Conservation (phyloP, 345 rosid genomes). For the Gossypium bickii region DNA sequence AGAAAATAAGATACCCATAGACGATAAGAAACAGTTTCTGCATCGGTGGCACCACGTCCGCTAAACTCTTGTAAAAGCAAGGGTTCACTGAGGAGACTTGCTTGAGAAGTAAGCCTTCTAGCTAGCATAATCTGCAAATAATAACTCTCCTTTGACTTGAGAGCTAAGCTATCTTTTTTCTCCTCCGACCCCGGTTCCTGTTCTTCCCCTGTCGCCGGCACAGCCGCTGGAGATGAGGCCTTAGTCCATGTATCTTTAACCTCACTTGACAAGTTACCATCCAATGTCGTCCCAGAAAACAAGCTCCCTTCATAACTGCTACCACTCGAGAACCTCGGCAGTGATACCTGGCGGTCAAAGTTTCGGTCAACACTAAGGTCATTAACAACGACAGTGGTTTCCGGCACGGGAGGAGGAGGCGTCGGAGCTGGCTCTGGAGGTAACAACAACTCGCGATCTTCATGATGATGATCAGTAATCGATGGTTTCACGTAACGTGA, state of each 20-base stretch:
- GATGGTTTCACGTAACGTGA: conserved; percentile 37
- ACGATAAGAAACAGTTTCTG: conserved; percentile 69
- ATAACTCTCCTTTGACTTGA: conserved; percentile 52
- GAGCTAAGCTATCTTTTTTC: conserved; percentile 33
- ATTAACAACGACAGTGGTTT: conserved; percentile 13
- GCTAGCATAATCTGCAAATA: conserved; percentile 75
- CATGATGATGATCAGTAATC: conserved; percentile 28
- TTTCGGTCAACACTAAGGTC: conserved; percentile 44
- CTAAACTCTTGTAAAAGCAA: conserved; percentile 28
- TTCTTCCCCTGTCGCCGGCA: conserved; percentile 29
- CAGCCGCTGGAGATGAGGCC: conserved; percentile 27
- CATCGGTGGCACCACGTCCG: conserved; percentile 29
- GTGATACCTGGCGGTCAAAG: conserved; percentile 67
- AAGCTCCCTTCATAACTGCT: conserved; percentile 83
- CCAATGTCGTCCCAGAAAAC: conserved; percentile 74
- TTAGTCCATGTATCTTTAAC: conserved; percentile 38
- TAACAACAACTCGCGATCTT: conserved; percentile 47
- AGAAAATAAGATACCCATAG: conserved; percentile 56
- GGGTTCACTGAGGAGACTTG: conserved; percentile 49
- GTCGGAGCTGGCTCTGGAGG: conserved; percentile 25
- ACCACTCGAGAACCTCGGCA: conserved; percentile 74
- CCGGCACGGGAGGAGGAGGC: conserved; percentile 15
- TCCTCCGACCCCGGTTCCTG: conserved; percentile 38
- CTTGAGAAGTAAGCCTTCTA: conserved; percentile 61
- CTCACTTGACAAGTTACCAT: conserved; percentile 52